These are phyloP conservation scores for Capronia coronata DNA, from an alignment of 2,329 filamentous ascomycete genomes.

Conservation along the genomic window DNA sequence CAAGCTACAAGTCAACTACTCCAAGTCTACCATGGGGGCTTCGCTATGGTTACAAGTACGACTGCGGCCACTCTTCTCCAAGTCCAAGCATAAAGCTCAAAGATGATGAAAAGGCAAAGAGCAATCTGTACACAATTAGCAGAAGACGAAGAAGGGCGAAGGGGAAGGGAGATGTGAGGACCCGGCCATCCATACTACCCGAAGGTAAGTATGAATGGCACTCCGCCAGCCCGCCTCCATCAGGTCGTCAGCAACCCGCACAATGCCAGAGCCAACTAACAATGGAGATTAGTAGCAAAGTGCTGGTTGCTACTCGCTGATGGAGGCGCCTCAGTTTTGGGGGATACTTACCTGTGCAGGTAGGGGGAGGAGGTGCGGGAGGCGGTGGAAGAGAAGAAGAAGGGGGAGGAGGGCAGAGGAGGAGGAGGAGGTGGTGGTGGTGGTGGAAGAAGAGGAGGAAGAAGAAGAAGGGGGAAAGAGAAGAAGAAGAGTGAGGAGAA, in stretches of 20 bases:
- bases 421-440: too few relatives aligned
- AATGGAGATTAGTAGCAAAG: conserved; percentile 11
- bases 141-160: too few relatives aligned
- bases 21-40: too few relatives aligned
- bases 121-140: conserved; percentile 4
- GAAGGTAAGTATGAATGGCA: neutral
- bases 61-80: conserved; percentile 18
- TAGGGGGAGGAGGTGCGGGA: too few relatives aligned
- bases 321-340: conserved; percentile 8
- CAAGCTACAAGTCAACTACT: too few relatives aligned
- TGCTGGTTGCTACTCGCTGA: neutral
- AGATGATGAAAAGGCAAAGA: conserved; percentile 20
- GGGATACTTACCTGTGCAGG: conserved; percentile 4
- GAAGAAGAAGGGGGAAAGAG: neutral
- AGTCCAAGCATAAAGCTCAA: conserved; percentile 19
- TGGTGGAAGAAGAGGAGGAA: too few relatives aligned
- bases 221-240: conserved; percentile 1
- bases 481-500: neutral
- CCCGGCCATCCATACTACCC: neutral
- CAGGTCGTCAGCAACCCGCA: neutral
- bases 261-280: conserved; percentile 7
- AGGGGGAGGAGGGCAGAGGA: neutral
- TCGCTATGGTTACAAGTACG: too few relatives aligned
- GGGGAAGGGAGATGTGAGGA: neutral
- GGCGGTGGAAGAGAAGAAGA: neutral